phyloP scores from a whole-genome alignment of 306 rosid species.

The Ammopiptanthus mongolicus region DNA sequence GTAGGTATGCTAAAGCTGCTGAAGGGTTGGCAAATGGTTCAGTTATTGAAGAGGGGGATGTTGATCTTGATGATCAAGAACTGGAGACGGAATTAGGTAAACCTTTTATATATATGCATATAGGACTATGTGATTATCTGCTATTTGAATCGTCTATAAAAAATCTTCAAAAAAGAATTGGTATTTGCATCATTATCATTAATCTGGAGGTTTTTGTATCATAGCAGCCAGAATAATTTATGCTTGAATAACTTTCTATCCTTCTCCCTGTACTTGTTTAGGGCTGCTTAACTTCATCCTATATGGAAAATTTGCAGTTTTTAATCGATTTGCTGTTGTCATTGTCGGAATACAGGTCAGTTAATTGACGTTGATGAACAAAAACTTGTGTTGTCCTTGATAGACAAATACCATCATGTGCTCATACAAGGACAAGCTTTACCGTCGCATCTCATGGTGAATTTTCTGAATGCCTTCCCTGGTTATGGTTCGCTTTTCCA shows the following conservation, averaged over 20 bases:
- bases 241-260: background rate
- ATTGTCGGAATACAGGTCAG: constrained; percentile 47
- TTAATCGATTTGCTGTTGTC: constrained; percentile 12
- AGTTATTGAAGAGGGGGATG: constrained; percentile 66
- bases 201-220: background rate
- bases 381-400: constrained; percentile 33
- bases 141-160: background rate
- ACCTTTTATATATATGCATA: background rate
- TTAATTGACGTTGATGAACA: constrained; percentile 51
- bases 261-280: constrained; percentile 3
- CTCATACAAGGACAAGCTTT: constrained; percentile 43
- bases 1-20: constrained; percentile 85
- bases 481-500: constrained; percentile 39
- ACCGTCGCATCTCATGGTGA: constrained; percentile 35
- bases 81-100: constrained; percentile 61
- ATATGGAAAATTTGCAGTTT: background rate
- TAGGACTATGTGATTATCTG: background rate
- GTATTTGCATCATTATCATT: background rate
- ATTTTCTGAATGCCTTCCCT: constrained; percentile 56
- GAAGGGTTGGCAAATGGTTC: constrained; percentile 65
- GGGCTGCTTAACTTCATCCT: constrained; percentile 6
- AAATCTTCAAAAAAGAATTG: background rate
- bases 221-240: background rate
- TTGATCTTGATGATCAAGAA: constrained; percentile 62
- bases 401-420: constrained; percentile 47